phyloP scores from a whole-genome alignment of 257 asterid genomes.

The Solanum tarapatanum region DNA sequence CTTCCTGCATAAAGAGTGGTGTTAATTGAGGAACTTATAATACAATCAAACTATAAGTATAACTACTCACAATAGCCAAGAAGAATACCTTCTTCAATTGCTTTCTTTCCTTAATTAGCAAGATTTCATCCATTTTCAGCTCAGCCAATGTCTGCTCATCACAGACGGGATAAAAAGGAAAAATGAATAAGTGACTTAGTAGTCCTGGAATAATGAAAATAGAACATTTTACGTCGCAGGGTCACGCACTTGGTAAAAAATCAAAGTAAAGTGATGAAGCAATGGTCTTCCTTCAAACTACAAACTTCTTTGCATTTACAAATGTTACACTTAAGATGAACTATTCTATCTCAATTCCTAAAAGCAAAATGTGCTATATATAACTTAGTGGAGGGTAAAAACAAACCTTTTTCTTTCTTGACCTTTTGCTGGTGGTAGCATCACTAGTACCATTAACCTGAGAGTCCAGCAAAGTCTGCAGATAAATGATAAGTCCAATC shows the following conservation, averaged over 20 bases:
- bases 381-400: not conserved
- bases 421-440: conserved; percentile 29
- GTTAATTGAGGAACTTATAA: not conserved
- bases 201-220: not conserved
- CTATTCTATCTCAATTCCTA: not conserved
- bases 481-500: not conserved
- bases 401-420: conserved; percentile 55
- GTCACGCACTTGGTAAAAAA: not conserved
- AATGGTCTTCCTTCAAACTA: not conserved
- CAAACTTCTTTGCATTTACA: not conserved
- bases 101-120: conserved; percentile 41
- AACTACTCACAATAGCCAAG: not conserved
- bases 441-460: conserved; percentile 26
- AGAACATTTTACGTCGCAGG: not conserved
- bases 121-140: conserved; percentile 44
- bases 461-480: not conserved
- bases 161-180: not conserved
- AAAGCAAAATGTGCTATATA: not conserved
- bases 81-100: conserved; percentile 45
- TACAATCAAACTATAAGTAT: not conserved
- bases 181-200: not conserved
- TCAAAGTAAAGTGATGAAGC: not conserved
- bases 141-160: conserved; percentile 39
- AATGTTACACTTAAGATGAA: not conserved
- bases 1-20: not conserved